Conservation (phyloP, 805 yeast genomes). For the Wickerhamomyces canadensis region DNA sequence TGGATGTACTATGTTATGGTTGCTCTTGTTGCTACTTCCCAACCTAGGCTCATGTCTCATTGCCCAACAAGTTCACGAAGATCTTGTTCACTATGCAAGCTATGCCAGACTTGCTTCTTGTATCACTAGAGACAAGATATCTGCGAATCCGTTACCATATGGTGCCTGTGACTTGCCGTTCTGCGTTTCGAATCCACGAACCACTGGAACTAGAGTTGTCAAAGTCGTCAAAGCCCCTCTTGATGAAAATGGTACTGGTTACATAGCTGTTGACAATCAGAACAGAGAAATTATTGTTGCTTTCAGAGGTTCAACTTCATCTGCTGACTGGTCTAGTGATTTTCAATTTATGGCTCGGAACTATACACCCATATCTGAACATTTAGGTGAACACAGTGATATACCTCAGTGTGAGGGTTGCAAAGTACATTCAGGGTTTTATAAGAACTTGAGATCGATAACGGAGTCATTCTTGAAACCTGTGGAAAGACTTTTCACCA, state of each 20-base stretch:
- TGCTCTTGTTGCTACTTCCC: too few relatives aligned
- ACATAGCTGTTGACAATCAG: conserved; percentile 44
- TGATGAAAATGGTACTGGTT: conserved; percentile 44
- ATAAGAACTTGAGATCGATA: conserved; percentile 39
- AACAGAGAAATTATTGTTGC: conserved; percentile 43
- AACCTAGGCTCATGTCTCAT: too few relatives aligned
- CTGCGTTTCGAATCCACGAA: conserved; percentile 8
- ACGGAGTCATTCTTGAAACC: conserved; percentile 22
- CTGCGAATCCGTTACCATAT: conserved; percentile 8
- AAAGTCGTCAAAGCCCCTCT: conserved; percentile 14
- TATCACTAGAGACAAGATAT: conserved; percentile 12
- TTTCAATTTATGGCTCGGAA: conserved; percentile 32
- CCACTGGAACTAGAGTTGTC: conserved; percentile 7
- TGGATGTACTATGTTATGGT: too few relatives aligned
- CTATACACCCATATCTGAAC: conserved; percentile 14
- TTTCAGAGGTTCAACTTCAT: conserved; percentile 61
- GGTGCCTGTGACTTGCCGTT: conserved; percentile 18
- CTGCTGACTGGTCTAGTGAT: conserved; percentile 66
- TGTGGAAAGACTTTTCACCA: conserved; percentile 30
- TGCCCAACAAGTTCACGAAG: too few relatives aligned
- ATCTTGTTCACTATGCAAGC: conserved; percentile 13
- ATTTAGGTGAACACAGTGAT: background rate
- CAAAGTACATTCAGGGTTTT: conserved; percentile 61
- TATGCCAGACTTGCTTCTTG: conserved; percentile 19
- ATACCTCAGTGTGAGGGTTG: conserved; percentile 41